These are phyloP conservation scores for Podospora bellae-mahoneyi DNA, from an alignment of 495 filamentous ascomycete genomes.

Conservation along the genomic window DNA sequence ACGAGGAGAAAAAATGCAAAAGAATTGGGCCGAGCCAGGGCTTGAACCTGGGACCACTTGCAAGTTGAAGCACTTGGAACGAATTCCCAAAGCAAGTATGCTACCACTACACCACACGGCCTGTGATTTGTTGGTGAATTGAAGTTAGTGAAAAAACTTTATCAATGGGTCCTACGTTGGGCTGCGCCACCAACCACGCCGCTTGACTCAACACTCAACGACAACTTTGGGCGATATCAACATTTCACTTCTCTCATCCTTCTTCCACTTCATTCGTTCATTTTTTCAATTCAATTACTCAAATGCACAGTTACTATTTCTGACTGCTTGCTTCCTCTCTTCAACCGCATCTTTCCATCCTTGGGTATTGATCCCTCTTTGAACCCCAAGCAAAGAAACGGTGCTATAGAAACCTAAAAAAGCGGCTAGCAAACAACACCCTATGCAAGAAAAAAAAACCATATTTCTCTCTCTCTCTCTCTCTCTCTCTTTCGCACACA, in stretches of 20 bases:
- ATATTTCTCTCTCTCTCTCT: too few relatives aligned
- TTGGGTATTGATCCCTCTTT: too few relatives aligned
- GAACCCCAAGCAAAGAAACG: too few relatives aligned
- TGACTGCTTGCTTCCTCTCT: too few relatives aligned
- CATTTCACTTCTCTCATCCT: neutral
- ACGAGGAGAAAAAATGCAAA: neutral
- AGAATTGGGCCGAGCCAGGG: neutral
- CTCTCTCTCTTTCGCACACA: too few relatives aligned
- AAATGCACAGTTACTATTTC: too few relatives aligned
- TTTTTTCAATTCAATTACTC: too few relatives aligned
- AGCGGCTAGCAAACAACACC: too few relatives aligned
- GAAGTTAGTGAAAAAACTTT: neutral
- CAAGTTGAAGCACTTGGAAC: neutral
- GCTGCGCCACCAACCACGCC: neutral
- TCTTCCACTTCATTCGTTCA: too few relatives aligned
- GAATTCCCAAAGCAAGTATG: neutral
- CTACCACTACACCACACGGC: conserved; percentile 4
- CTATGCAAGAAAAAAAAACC: too few relatives aligned
- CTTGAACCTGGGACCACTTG: neutral
- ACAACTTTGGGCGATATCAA: neutral
- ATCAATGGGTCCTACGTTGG: neutral
- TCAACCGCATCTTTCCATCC: too few relatives aligned
- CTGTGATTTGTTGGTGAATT: neutral
- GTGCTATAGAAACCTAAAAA: too few relatives aligned
- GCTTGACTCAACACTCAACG: neutral